Conservation (phyloP, 768 basidiomycete genomes). For the Psilocybe cyanescens region DNA sequence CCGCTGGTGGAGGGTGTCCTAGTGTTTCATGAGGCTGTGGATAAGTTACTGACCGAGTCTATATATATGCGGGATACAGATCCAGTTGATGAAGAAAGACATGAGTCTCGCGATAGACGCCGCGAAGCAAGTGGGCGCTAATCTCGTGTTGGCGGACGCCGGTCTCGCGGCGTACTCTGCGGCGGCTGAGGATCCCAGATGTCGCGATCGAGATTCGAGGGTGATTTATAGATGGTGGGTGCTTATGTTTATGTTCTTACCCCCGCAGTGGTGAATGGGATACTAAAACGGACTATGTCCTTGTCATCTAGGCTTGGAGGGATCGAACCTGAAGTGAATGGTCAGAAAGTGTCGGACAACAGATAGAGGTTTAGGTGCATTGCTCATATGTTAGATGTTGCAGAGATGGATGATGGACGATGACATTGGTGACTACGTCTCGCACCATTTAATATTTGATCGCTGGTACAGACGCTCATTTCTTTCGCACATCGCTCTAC, state of each 20-base stretch:
- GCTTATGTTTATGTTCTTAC: neutral
- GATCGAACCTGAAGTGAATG: conserved; percentile 26
- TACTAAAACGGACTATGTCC: neutral
- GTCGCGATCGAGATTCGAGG: conserved; percentile 40
- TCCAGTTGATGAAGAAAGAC: conserved; percentile 51
- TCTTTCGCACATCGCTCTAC: too few relatives aligned
- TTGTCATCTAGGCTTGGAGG: conserved; percentile 34
- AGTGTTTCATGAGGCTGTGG: neutral
- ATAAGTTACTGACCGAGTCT: too few relatives aligned
- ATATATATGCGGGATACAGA: conserved; percentile 20
- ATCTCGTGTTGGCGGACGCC: conserved; percentile 41
- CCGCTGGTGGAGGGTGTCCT: too few relatives aligned
- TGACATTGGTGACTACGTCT: too few relatives aligned
- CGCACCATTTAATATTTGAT: too few relatives aligned
- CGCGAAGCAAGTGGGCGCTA: conserved; percentile 39
- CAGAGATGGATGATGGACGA: too few relatives aligned
- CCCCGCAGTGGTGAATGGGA: neutral
- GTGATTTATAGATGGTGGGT: conserved; percentile 45
- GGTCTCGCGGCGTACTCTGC: conserved; percentile 41
- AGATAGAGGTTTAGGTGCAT: too few relatives aligned
- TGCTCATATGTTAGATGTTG: too few relatives aligned
- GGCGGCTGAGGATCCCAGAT: conserved; percentile 42
- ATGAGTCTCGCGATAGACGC: conserved; percentile 42
- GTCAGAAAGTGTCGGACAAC: neutral
- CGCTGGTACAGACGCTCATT: too few relatives aligned